Evolutionary conservation across 257 asterid genomes (phyloP).

Genomic region (Fraxinus cuspidata): DNA sequence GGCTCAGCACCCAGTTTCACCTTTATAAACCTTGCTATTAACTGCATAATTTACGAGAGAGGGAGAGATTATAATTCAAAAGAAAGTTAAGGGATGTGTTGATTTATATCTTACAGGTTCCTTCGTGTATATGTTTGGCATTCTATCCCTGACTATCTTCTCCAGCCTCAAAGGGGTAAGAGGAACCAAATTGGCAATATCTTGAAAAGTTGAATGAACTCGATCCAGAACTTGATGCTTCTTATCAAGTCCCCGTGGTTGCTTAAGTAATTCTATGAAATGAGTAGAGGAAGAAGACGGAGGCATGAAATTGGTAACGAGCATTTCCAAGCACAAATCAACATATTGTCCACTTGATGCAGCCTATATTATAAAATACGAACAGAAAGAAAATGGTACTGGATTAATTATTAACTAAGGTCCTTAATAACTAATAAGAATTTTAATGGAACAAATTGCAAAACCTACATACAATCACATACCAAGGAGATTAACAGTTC

Average conservation of each 20-base stretch:
- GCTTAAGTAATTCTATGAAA: conserved; percentile 50
- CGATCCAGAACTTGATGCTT: conserved; percentile 62
- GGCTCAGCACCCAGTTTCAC: too few species aligned
- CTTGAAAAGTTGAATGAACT: conserved; percentile 68
- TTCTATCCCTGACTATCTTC: conserved; percentile 55
- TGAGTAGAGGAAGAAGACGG: conserved; percentile 34
- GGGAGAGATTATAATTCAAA: background rate
- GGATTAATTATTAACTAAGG: conserved; percentile 5
- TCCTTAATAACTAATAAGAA: background rate
- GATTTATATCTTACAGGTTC: conserved; percentile 30
- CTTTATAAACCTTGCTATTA: background rate
- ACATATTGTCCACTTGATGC: conserved; percentile 67
- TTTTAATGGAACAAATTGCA: background rate
- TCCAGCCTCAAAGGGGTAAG: conserved; percentile 76
- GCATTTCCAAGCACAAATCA: conserved; percentile 84
- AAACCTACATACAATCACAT: conserved; percentile 27
- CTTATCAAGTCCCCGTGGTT: conserved; percentile 19
- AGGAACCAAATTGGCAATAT: conserved; percentile 72
- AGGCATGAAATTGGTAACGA: conserved; percentile 79
- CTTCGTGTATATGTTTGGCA: conserved; percentile 53
- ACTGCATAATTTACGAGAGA: background rate
- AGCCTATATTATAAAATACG: conserved; percentile 47
- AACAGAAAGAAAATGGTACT: background rate
- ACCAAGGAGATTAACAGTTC: conserved; percentile 76
- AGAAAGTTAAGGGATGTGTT: background rate